Conservation (phyloP, 2,329 filamentous ascomycete species). For the Eutypa lata region DNA sequence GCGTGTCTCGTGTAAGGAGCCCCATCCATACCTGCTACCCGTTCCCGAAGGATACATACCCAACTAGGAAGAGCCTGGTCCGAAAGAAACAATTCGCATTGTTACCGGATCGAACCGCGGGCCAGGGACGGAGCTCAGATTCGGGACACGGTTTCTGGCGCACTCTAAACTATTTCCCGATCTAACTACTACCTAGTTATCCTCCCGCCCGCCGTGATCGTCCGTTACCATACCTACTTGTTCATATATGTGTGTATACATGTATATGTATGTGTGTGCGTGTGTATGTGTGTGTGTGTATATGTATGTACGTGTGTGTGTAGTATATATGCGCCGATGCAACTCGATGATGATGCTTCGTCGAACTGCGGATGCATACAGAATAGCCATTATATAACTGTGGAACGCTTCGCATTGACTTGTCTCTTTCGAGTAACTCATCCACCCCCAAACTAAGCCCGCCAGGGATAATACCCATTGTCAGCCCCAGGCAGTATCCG, state of each 20-base stretch:
- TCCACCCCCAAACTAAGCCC: neutral
- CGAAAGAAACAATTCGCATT: neutral
- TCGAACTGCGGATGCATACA: neutral
- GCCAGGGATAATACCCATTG: neutral
- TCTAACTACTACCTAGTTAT: neutral
- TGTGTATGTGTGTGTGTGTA: too few relatives aligned
- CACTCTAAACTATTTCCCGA: neutral
- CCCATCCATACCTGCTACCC: neutral
- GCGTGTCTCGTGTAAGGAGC: neutral
- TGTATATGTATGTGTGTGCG: neutral
- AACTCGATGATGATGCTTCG: neutral
- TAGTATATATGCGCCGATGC: neutral
- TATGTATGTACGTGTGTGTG: neutral
- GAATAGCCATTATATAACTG: neutral
- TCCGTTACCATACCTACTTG: neutral
- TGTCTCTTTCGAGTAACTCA: neutral
- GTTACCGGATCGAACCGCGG: constrained; percentile 1
- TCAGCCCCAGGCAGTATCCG: neutral
- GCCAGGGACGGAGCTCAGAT: neutral
- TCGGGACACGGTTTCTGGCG: neutral
- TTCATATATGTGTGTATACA: neutral
- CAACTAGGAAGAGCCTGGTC: neutral
- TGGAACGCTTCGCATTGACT: neutral
- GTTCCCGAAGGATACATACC: neutral
- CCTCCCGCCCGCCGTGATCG: too few relatives aligned